A percentile compares a stretch with the other conserved stretches of the same genome.
Conservation (phyloP, 2,329 filamentous ascomycete species). For the Sarocladium kiliense region DNA sequence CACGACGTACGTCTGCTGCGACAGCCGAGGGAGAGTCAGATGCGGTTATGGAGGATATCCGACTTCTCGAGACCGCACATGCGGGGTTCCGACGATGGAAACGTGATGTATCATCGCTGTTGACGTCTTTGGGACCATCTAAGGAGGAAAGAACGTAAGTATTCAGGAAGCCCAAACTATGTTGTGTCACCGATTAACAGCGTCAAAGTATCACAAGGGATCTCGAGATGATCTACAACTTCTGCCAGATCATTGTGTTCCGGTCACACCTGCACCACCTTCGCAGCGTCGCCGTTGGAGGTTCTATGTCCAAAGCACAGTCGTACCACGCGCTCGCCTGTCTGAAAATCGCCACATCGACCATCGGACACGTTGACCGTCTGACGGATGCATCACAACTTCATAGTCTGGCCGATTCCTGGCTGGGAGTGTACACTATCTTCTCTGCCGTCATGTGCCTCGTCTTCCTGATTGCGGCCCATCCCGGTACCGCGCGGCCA, state of each 20-base stretch:
- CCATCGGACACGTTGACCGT: constrained; percentile 1
- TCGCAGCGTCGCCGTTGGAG: constrained; percentile 9
- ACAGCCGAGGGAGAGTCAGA: not conserved
- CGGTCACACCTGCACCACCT: constrained; percentile 11
- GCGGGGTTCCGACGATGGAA: constrained; percentile 9
- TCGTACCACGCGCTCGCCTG: constrained; percentile 11
- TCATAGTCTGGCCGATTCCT: not conserved
- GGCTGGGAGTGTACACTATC: constrained; percentile 9
- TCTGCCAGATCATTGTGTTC: constrained; percentile 10
- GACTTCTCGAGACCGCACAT: constrained; percentile 1
- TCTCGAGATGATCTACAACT: constrained; percentile 10
- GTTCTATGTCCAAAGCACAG: constrained; percentile 10
- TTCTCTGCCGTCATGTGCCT: constrained; percentile 10
- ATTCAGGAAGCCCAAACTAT: not conserved
- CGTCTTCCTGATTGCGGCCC: constrained; percentile 11
- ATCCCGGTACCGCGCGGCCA: constrained; percentile 8
- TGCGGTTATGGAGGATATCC: not conserved
- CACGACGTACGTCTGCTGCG: not conserved
- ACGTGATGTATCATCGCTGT: constrained; percentile 5
- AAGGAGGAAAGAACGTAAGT: not conserved
- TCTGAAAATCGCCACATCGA: constrained; percentile 10
- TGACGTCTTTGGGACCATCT: not conserved
- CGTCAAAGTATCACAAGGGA: not conserved
- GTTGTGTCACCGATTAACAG: not conserved
- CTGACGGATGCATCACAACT: not conserved